Evolutionary conservation across 2,329 filamentous ascomycete species (phyloP).

Genomic region (Erysiphe pulchra): DNA sequence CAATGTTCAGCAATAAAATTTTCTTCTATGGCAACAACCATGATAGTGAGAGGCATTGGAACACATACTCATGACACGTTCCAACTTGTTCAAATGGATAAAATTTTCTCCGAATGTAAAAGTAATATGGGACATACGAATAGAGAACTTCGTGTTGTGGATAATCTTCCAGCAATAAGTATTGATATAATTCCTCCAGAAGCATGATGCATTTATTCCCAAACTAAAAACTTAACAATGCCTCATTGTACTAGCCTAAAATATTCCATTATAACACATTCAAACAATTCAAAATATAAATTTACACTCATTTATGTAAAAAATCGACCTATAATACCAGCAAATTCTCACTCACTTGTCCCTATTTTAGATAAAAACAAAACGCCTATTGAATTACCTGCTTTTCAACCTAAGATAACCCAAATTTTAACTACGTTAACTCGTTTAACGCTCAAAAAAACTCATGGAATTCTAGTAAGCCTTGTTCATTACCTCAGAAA

Average conservation of each 20-base stretch:
- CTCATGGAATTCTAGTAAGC: too few relatives aligned
- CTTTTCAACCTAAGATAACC: too few relatives aligned
- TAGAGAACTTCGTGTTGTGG: neutral
- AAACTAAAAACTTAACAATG: neutral
- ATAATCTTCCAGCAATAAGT: neutral
- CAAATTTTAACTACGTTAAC: too few relatives aligned
- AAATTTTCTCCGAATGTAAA: neutral
- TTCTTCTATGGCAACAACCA: neutral
- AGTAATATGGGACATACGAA: neutral
- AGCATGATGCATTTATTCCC: neutral
- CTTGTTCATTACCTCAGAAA: neutral
- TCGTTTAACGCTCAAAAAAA: too few relatives aligned
- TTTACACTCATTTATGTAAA: too few relatives aligned
- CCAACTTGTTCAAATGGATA: neutral
- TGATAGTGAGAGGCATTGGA: neutral
- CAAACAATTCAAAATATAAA: too few relatives aligned
- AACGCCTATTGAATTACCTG: too few relatives aligned
- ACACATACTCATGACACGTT: neutral
- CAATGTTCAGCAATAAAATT: neutral
- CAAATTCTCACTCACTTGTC: too few relatives aligned
- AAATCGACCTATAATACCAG: too few relatives aligned
- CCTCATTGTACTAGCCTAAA: neutral
- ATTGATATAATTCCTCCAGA: neutral
- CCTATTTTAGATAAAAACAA: too few relatives aligned
- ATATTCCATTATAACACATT: too few relatives aligned